Evolutionary conservation across 306 rosid genomes (phyloP).

Genomic region (Cucurbita pepo): DNA sequence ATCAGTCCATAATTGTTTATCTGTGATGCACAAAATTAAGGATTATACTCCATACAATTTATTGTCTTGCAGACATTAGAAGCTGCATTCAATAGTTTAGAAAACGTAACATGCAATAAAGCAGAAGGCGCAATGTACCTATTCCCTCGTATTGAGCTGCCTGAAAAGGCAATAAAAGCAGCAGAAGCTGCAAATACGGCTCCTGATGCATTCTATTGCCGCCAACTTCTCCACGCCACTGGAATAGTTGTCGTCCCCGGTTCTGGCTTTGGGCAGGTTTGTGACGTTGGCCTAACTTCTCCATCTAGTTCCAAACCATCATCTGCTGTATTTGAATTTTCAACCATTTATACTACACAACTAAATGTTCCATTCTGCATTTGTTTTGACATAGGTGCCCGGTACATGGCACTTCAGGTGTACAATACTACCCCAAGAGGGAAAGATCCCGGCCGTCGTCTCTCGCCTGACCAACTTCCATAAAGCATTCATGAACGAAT

Average conservation of each 20-base stretch:
- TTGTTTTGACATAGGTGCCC: conserved; percentile 41
- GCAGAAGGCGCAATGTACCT: conserved; percentile 96
- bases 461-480: conserved; percentile 74
- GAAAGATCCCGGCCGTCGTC: conserved; percentile 70
- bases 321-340: background rate
- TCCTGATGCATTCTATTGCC: conserved; percentile 70
- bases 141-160: conserved; percentile 53
- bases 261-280: conserved; percentile 89
- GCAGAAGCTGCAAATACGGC: conserved; percentile 46
- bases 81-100: conserved; percentile 57
- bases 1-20: background rate
- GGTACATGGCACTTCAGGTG: conserved; percentile 98
- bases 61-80: conserved; percentile 38
- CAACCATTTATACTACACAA: background rate
- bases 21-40: background rate
- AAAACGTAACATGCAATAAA: conserved; percentile 79
- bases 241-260: conserved; percentile 91
- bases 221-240: conserved; percentile 54
- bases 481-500: conserved; percentile 56
- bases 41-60: background rate
- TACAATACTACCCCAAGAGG: conserved; percentile 88
- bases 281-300: conserved; percentile 1
- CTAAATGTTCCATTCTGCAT: background rate
- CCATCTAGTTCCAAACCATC: background rate
- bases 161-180: conserved; percentile 72